These are phyloP conservation scores for Candida insectalens DNA, from an alignment of 805 yeast species.

Conservation along the genomic window DNA sequence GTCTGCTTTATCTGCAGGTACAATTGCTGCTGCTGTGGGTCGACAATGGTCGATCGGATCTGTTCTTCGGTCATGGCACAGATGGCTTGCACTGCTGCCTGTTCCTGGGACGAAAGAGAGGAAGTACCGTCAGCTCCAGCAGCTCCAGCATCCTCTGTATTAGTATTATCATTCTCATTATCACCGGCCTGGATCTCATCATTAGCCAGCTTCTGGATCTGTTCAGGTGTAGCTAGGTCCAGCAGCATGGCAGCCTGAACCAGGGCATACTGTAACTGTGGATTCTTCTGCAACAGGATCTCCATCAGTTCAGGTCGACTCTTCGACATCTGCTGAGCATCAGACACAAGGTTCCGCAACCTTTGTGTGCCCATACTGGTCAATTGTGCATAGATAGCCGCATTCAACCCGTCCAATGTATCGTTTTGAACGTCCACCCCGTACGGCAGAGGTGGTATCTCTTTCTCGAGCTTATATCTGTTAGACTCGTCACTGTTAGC, in stretches of 20 bases:
- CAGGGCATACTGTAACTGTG: constrained; percentile 75
- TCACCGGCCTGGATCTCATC: not conserved
- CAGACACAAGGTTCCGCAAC: constrained; percentile 39
- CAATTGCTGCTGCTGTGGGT: constrained; percentile 14
- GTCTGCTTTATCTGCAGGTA: constrained; percentile 16
- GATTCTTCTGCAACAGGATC: constrained; percentile 54
- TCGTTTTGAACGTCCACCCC: constrained; percentile 35
- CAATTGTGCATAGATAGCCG: constrained; percentile 37
- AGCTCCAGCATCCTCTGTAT: not conserved
- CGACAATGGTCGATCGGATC: constrained; percentile 9
- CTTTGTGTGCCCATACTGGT: constrained; percentile 36
- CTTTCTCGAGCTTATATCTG: constrained; percentile 11
- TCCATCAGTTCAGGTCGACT: constrained; percentile 50
- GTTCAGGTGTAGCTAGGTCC: constrained; percentile 19
- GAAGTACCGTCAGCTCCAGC: constrained; percentile 4
- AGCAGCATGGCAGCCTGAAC: constrained; percentile 57
- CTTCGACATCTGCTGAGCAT: constrained; percentile 48
- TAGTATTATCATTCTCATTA: not conserved
- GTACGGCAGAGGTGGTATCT: constrained; percentile 43
- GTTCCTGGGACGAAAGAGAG: constrained; percentile 5
- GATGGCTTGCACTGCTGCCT: constrained; percentile 14
- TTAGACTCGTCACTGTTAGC: not conserved
- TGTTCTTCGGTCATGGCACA: constrained; percentile 16
- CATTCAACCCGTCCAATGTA: constrained; percentile 24
- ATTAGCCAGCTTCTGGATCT: constrained; percentile 8